phyloP scores from a whole-genome alignment of 75 land plant genomes.

The Pseudotsuga menziesii region DNA sequence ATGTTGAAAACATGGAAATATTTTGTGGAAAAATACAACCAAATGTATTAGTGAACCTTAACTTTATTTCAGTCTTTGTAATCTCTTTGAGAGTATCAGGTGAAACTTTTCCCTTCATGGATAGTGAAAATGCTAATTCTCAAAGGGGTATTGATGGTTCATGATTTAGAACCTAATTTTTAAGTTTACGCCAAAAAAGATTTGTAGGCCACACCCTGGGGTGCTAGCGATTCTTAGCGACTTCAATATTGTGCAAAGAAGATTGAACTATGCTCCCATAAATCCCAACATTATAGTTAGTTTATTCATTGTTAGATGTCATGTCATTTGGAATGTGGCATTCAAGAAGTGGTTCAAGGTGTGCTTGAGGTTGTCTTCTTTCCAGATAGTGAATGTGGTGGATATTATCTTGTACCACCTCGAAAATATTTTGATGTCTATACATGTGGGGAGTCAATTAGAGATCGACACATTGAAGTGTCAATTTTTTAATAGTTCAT shows the following conservation, averaged over 20 bases:
- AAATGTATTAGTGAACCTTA: too few relatives aligned
- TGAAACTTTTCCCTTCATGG: too few relatives aligned
- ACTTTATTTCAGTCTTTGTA: too few relatives aligned
- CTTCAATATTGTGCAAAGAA: too few relatives aligned
- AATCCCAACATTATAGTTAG: constrained; percentile 25
- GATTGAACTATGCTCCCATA: not conserved
- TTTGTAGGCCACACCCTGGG: constrained; percentile 66
- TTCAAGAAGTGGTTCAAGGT: constrained; percentile 34
- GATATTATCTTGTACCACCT: constrained; percentile 64
- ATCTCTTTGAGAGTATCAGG: too few relatives aligned
- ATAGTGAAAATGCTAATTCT: too few relatives aligned
- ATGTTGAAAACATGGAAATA: too few relatives aligned
- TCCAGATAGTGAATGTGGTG: constrained; percentile 44
- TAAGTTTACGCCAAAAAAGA: too few relatives aligned
- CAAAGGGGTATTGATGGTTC: too few relatives aligned
- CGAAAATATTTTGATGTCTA: constrained; percentile 27
- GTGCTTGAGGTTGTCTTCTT: constrained; percentile 23
- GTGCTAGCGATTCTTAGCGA: constrained; percentile 31
- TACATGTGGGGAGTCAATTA: constrained; percentile 43
- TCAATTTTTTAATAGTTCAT: constrained; percentile 59
- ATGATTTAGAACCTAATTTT: too few relatives aligned
- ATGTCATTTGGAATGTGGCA: constrained; percentile 49
- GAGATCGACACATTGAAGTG: constrained; percentile 51
- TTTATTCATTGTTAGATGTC: constrained; percentile 58
- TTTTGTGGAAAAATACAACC: too few relatives aligned